Evolutionary conservation across 2,329 filamentous ascomycete species (phyloP).

Genomic region (Orbilia javanica): DNA sequence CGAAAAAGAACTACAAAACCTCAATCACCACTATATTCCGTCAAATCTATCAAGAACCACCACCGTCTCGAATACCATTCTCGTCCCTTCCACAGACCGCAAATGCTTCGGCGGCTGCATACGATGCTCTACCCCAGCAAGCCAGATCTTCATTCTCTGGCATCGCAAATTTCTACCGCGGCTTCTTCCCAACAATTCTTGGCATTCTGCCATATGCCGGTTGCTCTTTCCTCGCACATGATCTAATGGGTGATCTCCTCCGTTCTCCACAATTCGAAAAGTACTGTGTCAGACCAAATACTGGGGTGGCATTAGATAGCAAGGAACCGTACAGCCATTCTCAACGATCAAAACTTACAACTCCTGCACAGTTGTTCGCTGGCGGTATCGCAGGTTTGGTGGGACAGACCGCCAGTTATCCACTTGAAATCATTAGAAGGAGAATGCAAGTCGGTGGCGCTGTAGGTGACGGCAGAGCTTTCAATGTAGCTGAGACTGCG

Average conservation of each 20-base stretch:
- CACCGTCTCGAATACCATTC: slow-evolving; percentile 67
- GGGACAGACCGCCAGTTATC: slow-evolving; percentile 92
- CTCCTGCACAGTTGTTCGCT: slow-evolving; percentile 86
- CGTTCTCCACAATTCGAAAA: slow-evolving; percentile 75
- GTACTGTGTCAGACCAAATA: slow-evolving; percentile 80
- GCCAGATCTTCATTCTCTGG: slow-evolving; percentile 74
- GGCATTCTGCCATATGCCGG: slow-evolving; percentile 98
- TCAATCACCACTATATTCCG: slow-evolving; percentile 81
- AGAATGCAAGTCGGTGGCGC: slow-evolving; percentile 97
- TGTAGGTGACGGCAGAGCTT: slow-evolving; percentile 85
- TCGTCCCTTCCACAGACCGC: slow-evolving; percentile 64
- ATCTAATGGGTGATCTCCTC: slow-evolving; percentile 86
- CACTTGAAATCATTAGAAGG: slow-evolving; percentile 88
- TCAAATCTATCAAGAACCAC: slow-evolving; percentile 83
- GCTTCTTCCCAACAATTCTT: slow-evolving; percentile 87
- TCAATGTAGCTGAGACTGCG: slow-evolving; percentile 83
- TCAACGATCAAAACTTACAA: slow-evolving; percentile 78
- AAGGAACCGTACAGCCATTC: slow-evolving; percentile 66
- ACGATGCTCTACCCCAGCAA: slow-evolving; percentile 58
- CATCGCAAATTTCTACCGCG: slow-evolving; percentile 91
- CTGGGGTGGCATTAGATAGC: slow-evolving; percentile 60
- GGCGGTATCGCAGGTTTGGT: slow-evolving; percentile 89
- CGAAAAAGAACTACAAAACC: slow-evolving; percentile 77
- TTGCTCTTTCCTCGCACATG: slow-evolving; percentile 94
- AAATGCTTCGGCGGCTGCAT: slow-evolving; percentile 67